These are phyloP conservation scores for Pseudogymnoascus sp. DNA, from an alignment of 2,329 filamentous ascomycete species.

Conservation along the genomic window DNA sequence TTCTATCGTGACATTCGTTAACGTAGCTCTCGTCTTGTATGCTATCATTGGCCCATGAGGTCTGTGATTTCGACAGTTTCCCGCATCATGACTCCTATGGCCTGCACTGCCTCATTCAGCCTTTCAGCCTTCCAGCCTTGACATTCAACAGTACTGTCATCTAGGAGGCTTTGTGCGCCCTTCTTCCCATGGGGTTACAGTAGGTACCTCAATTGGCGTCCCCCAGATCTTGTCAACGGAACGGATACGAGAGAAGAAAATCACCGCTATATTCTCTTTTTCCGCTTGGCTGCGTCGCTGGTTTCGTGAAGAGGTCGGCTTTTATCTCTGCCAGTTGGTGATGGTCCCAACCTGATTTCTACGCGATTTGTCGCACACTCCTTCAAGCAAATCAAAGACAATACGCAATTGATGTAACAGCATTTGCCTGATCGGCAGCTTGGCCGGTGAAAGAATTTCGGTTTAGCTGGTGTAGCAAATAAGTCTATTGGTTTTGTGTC, in stretches of 20 bases:
- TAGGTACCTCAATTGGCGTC: constrained; percentile 26
- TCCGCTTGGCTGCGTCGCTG: background rate
- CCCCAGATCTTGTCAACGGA: constrained; percentile 19
- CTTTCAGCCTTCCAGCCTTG: too few relatives aligned
- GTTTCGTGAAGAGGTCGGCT: too few relatives aligned
- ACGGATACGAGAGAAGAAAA: constrained; percentile 12
- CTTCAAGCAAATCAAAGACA: background rate
- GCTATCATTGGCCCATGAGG: background rate
- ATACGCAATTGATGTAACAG: background rate
- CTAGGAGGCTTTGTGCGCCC: too few relatives aligned
- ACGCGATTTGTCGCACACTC: background rate
- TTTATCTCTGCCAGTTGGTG: background rate
- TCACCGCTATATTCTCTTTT: constrained; percentile 3
- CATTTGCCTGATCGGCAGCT: background rate
- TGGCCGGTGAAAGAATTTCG: background rate
- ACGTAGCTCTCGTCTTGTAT: background rate
- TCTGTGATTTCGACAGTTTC: background rate
- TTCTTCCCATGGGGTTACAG: background rate
- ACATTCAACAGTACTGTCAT: too few relatives aligned
- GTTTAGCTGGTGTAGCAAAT: background rate
- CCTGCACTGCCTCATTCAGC: too few relatives aligned
- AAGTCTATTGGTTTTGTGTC: background rate
- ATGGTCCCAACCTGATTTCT: background rate
- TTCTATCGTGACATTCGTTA: background rate
- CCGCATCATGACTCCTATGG: too few relatives aligned